Evolutionary conservation across 2,329 filamentous ascomycete genomes (phyloP).

Genomic region (Xylariales sp.): DNA sequence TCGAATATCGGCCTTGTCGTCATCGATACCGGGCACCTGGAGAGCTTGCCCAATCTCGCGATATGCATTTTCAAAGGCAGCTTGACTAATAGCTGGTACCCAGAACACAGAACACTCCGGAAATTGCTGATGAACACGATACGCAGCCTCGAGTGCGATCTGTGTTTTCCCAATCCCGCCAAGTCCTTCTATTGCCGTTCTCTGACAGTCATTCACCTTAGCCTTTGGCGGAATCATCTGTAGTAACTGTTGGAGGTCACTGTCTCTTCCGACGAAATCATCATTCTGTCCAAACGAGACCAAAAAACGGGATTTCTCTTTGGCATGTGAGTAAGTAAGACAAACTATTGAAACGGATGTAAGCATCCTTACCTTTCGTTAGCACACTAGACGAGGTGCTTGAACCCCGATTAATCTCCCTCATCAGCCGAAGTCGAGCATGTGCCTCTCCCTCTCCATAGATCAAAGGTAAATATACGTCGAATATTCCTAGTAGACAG

Average conservation of each 20-base stretch:
- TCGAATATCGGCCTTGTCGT: constrained; percentile 27
- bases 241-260: neutral
- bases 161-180: constrained; percentile 32
- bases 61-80: constrained; percentile 29
- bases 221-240: neutral
- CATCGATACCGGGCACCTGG: constrained; percentile 19
- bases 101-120: constrained; percentile 31
- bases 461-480: neutral
- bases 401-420: neutral
- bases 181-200: constrained; percentile 19
- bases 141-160: constrained; percentile 28
- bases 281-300: neutral
- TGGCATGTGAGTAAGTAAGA: too few relatives aligned
- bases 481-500: constrained; percentile 1
- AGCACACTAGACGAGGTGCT: too few relatives aligned
- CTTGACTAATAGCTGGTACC: constrained; percentile 24
- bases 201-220: constrained; percentile 11
- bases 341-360: neutral
- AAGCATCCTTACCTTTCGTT: neutral
- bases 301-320: too few relatives aligned
- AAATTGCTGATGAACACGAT: constrained; percentile 14
- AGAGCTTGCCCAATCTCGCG: constrained; percentile 20
- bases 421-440: neutral
- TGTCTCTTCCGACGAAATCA: neutral
- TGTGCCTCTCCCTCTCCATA: constrained; percentile 3